Conservation (phyloP, 2,329 filamentous ascomycete genomes). For the Cercospora sp. region DNA sequence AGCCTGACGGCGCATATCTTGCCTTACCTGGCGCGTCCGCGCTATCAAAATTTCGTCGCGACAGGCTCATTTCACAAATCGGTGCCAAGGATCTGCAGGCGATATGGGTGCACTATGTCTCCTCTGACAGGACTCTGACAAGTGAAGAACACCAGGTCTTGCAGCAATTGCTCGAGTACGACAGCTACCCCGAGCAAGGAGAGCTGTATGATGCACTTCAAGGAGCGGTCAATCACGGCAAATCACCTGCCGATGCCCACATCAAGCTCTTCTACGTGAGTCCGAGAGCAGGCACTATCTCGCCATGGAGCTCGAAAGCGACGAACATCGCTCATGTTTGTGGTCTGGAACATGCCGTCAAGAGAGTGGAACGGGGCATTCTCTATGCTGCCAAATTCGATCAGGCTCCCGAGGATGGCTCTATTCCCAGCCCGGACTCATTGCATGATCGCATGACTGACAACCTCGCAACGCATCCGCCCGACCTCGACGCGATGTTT, state of each 20-base stretch:
- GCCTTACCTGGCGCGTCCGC: slow-evolving; percentile 56
- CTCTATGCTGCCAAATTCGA: slow-evolving; percentile 68
- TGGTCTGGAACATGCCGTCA: slow-evolving; percentile 68
- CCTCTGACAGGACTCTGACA: slow-evolving; percentile 44
- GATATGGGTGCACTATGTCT: slow-evolving; percentile 55
- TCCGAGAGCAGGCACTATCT: slow-evolving; percentile 78
- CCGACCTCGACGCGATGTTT: slow-evolving; percentile 76
- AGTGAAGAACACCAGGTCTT: slow-evolving; percentile 53
- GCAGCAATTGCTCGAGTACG: slow-evolving; percentile 62
- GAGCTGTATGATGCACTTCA: slow-evolving; percentile 47
- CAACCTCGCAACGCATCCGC: slow-evolving; percentile 65
- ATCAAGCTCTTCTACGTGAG: slow-evolving; percentile 68
- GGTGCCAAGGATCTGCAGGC: slow-evolving; percentile 51
- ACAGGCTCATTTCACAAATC: slow-evolving; percentile 48
- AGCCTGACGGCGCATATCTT: slow-evolving; percentile 37
- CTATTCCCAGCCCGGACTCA: slow-evolving; percentile 64
- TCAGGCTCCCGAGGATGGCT: slow-evolving; percentile 48
- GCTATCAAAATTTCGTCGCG: slow-evolving; percentile 54
- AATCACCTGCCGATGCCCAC: slow-evolving; percentile 51
- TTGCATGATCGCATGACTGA: slow-evolving; percentile 97
- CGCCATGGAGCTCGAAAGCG: slow-evolving; percentile 96
- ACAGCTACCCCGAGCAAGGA: slow-evolving; percentile 52
- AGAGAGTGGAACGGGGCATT: slow-evolving; percentile 84
- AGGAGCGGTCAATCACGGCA: slow-evolving; percentile 51
- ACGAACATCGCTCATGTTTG: slow-evolving; percentile 93